phyloP scores from a whole-genome alignment of 2,329 filamentous ascomycete genomes.

The Curvularia hawaiiensis region DNA sequence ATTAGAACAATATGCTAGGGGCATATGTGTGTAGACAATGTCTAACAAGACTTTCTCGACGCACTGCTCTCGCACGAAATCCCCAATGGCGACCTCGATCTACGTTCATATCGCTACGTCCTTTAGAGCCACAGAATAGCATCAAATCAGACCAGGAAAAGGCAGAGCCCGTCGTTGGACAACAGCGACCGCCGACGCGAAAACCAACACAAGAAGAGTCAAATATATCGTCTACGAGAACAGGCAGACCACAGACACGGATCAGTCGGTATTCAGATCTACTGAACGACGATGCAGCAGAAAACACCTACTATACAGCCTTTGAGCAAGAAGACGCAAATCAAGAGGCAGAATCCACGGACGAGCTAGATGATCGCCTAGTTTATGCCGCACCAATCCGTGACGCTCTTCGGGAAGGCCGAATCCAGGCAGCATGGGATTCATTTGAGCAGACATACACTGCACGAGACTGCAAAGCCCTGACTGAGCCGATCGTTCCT shows the following conservation, averaged over 20 bases:
- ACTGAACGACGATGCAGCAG: slow-evolving; percentile 4
- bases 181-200: slow-evolving; percentile 7
- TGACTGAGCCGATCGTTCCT: slow-evolving; percentile 24
- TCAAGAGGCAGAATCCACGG: background rate
- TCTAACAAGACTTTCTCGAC: slow-evolving; percentile 29
- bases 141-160: slow-evolving; percentile 12
- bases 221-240: background rate
- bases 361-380: background rate
- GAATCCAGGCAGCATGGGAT: slow-evolving; percentile 34
- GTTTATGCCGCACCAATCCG: slow-evolving; percentile 2
- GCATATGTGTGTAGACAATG: slow-evolving; percentile 45
- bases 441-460: slow-evolving; percentile 36
- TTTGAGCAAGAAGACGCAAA: background rate
- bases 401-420: background rate
- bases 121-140: slow-evolving; percentile 12
- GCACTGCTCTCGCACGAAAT: slow-evolving; percentile 11
- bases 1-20: slow-evolving; percentile 33
- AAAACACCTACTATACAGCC: background rate
- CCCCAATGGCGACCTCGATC: slow-evolving; percentile 41
- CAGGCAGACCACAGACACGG: background rate
- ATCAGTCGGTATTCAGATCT: slow-evolving; percentile 26
- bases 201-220: slow-evolving; percentile 3
- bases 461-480: slow-evolving; percentile 36
- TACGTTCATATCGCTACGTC: slow-evolving; percentile 40
- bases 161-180: slow-evolving; percentile 7